Evolutionary conservation across 2,329 filamentous ascomycete species (phyloP), one percentile per base, ranked within the genome.

Genomic region (Pseudocercospora cruenta): DNA sequence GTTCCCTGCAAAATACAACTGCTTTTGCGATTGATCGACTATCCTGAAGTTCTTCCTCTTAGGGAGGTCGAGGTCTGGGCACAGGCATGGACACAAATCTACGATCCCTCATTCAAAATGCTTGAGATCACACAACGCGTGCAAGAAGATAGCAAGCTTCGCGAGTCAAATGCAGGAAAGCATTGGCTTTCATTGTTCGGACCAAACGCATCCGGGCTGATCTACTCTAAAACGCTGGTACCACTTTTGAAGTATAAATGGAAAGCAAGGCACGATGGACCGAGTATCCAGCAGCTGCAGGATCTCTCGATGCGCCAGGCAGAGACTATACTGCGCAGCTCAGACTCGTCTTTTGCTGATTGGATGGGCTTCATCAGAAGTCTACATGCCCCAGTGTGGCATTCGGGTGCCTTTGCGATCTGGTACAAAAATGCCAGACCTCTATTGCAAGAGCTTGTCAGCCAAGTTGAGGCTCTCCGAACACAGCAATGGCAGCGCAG

Each of bases 131-230:
- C 76, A 47, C 60, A 73, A 6, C 14, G 36, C 74, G 19, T 69
- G 0, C 39, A 31, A 26, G 61, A 65, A 4, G 62, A 73, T 72
- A 1, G 47, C 63, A 45, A 69, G 49, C 33, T 71, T n/a, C 67
- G 60, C 16, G 39, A 36, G 31, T 67, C 67, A 5, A 69, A 68
- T 60, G 67, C 63, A 16, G 65, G 65, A 19, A 62, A 60, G 54
- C 67, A 70, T 33, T 79, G 75, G 74, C 67, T 78, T 8, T 43
- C 60, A 0, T 33, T 75, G 12, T 78, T 74, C 63, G 71, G 64
- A 7, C 16, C 28, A 16, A 58, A 21, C 14, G 24, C 64, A 19
- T 24, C 16, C 14, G 24, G 2, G 22, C 16, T 64, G 31, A n/a
- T 62, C 8, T 10, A 43, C 14, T 28, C 26, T 21, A 45, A 19